Conservation (phyloP, 371 early-diverging fungal species). For the Lichtheimia ramosa region DNA sequence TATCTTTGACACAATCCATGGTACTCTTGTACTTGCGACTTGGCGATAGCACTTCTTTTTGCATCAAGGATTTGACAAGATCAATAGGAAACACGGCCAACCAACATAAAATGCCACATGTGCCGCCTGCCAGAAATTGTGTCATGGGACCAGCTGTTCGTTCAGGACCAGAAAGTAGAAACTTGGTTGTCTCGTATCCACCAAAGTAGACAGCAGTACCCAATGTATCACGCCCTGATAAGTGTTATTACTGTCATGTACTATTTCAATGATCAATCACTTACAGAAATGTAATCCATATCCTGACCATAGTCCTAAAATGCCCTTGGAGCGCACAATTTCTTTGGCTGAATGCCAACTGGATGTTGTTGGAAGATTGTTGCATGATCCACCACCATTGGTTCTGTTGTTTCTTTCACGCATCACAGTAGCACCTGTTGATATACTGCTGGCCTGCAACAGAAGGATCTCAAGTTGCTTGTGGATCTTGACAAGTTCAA, state of each 20-base stretch:
- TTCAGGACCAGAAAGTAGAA: constrained; percentile 45
- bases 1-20: constrained; percentile 56
- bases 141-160: constrained; percentile 63
- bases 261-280: background rate
- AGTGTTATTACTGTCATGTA: background rate
- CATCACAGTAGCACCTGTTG: constrained; percentile 43
- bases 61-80: constrained; percentile 74
- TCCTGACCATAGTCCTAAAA: constrained; percentile 52
- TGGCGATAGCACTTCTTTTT: constrained; percentile 66
- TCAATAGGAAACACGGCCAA: constrained; percentile 81
- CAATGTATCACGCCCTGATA: constrained; percentile 59
- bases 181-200: constrained; percentile 76
- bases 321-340: constrained; percentile 53
- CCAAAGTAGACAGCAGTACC: constrained; percentile 84
- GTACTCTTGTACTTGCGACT: constrained; percentile 45
- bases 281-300: constrained; percentile 51
- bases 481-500: constrained; percentile 83
- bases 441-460: constrained; percentile 56
- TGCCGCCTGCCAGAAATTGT: constrained; percentile 78
- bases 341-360: constrained; percentile 62
- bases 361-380: constrained; percentile 28
- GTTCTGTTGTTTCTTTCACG: constrained; percentile 13
- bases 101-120: constrained; percentile 82
- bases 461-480: constrained; percentile 69
- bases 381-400: background rate